These are phyloP conservation scores for Nicotiana benthamiana DNA, from an alignment of 257 asterid genomes.

Conservation along the genomic window DNA sequence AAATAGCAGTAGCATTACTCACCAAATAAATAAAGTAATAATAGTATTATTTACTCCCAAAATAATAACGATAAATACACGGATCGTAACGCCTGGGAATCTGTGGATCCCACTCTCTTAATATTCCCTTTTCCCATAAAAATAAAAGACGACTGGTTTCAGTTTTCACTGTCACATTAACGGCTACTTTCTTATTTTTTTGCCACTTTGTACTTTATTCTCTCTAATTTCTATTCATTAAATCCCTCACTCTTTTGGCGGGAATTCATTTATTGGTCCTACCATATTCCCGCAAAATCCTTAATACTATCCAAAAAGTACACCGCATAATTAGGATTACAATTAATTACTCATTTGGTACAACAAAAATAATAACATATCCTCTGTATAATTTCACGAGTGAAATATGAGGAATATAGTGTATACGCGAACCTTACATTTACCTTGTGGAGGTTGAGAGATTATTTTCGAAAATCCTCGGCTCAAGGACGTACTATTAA, in stretches of 20 bases:
- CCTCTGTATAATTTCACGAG: too few relatives aligned
- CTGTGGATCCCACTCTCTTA: background rate
- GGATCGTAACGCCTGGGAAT: background rate
- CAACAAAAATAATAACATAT: too few relatives aligned
- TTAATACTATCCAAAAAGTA: background rate
- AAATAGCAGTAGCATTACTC: background rate
- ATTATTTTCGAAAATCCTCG: too few relatives aligned
- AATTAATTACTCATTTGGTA: too few relatives aligned
- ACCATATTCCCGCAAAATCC: background rate
- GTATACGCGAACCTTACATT: too few relatives aligned
- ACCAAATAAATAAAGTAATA: background rate
- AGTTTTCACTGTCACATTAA: slow-evolving; percentile 26
- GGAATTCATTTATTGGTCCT: slow-evolving; percentile 16
- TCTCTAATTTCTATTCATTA: background rate
- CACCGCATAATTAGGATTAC: too few relatives aligned
- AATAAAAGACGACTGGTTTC: slow-evolving; percentile 6
- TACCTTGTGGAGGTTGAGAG: too few relatives aligned
- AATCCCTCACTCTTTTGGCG: slow-evolving; percentile 28
- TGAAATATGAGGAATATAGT: accelerated
- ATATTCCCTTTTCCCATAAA: slow-evolving; percentile 26
- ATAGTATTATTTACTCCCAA: background rate
- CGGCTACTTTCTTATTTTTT: slow-evolving; percentile 48
- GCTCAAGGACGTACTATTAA: background rate
- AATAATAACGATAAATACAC: too few relatives aligned
- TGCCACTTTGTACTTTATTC: slow-evolving; percentile 15